phyloP scores from a whole-genome alignment of 768 basidiomycete species.

The Lactarius indigo region DNA sequence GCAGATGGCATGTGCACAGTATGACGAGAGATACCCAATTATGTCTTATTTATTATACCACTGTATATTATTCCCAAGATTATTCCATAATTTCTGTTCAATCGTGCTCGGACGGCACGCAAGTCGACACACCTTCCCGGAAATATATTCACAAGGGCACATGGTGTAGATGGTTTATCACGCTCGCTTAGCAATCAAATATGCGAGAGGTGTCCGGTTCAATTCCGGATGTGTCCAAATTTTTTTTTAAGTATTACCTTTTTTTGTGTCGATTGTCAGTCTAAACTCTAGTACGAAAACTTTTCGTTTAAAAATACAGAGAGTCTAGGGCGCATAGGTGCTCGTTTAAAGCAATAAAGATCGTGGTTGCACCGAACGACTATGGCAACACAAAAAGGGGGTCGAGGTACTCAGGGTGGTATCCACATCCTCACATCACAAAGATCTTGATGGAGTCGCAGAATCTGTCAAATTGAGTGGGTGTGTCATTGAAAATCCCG shows the following conservation, averaged over 20 bases:
- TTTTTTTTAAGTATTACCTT: not conserved
- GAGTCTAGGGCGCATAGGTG: not conserved
- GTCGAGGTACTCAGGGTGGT: not conserved
- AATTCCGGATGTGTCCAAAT: constrained; percentile 22
- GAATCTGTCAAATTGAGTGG: not conserved
- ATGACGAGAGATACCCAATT: not conserved
- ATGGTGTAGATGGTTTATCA: constrained; percentile 22
- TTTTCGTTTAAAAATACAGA: not conserved
- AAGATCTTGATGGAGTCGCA: not conserved
- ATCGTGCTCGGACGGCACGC: not conserved
- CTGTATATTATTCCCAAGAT: not conserved
- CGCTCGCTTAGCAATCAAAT: constrained; percentile 14
- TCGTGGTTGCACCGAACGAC: not conserved
- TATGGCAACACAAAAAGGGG: not conserved
- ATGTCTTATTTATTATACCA: not conserved
- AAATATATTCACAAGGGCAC: constrained; percentile 28
- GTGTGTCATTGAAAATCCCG: not conserved
- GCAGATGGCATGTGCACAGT: constrained; percentile 29
- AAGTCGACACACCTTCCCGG: constrained; percentile 27
- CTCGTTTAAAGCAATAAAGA: not conserved
- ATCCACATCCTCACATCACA: not conserved
- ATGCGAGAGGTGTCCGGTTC: constrained; percentile 22
- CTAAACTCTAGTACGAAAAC: no score
- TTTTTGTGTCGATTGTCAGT: not conserved
- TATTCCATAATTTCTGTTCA: not conserved